Evolutionary conservation across 305 asterid genomes (phyloP).

Genomic region (Ilex paraguariensis): DNA sequence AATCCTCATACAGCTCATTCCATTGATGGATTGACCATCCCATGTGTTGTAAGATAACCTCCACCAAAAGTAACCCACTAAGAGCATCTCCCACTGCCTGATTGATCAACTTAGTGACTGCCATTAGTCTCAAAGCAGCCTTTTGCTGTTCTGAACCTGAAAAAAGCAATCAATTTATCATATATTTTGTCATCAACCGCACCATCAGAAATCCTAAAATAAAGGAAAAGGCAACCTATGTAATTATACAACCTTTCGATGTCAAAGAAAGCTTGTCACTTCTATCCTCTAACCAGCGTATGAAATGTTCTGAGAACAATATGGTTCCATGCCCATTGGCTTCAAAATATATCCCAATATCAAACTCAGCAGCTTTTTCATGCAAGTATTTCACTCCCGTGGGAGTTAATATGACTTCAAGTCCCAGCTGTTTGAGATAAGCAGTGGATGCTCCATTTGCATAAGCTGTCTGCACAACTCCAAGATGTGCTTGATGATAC

Average conservation of each 20-base stretch:
- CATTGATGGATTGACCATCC: constrained; percentile 70
- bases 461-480: constrained; percentile 90
- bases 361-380: constrained; percentile 84
- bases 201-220: background rate
- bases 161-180: constrained; percentile 16
- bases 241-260: constrained; percentile 43
- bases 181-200: constrained; percentile 9
- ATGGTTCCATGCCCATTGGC: constrained; percentile 98
- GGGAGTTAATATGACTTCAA: constrained; percentile 74
- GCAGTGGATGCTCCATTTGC: constrained; percentile 94
- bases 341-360: constrained; percentile 87
- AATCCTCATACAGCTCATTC: constrained; percentile 75
- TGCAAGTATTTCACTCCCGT: constrained; percentile 92
- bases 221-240: too few species aligned
- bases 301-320: constrained; percentile 65
- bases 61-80: constrained; percentile 81
- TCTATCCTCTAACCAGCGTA: constrained; percentile 54
- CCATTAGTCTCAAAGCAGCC: constrained; percentile 79
- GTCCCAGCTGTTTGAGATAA: constrained; percentile 69
- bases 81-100: constrained; percentile 94
- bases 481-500: constrained; percentile 44
- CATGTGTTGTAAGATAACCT: constrained; percentile 63
- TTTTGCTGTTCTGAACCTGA: constrained; percentile 66
- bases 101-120: constrained; percentile 71
- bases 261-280: constrained; percentile 42